phyloP scores from a whole-genome alignment of 2,329 filamentous ascomycete genomes.

The Aspergillus oerlinghausenensis region DNA sequence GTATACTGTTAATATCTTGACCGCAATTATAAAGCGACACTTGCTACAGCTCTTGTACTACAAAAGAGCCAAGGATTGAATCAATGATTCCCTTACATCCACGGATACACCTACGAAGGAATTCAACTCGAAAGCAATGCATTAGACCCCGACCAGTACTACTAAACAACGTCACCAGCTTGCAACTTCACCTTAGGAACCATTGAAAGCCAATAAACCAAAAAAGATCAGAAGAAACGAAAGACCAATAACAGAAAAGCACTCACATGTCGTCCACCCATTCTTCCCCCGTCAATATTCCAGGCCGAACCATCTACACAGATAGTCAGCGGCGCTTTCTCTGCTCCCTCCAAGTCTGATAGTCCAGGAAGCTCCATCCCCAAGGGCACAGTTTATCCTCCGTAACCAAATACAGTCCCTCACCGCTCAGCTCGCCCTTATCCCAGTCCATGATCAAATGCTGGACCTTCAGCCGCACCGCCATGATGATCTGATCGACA shows the following conservation, averaged over 20 bases:
- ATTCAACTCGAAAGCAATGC: not conserved
- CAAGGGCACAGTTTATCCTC: not conserved
- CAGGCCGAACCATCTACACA: not conserved
- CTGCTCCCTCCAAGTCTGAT: not conserved
- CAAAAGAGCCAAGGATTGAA: too few relatives aligned
- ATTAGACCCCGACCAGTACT: not conserved
- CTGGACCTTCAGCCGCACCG: rapidly evolving
- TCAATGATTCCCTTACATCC: too few relatives aligned
- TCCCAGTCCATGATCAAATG: not conserved
- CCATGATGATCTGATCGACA: not conserved
- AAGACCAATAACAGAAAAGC: not conserved
- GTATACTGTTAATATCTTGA: too few relatives aligned
- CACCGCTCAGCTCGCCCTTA: not conserved
- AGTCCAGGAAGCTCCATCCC: too few relatives aligned
- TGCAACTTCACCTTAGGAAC: not conserved
- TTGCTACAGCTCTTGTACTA: too few relatives aligned
- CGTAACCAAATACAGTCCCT: not conserved
- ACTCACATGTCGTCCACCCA: not conserved
- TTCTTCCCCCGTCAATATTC: not conserved
- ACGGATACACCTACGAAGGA: too few relatives aligned
- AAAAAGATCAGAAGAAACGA: not conserved
- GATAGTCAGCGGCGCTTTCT: not conserved
- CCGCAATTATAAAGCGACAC: too few relatives aligned
- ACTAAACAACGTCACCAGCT: not conserved
- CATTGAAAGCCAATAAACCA: not conserved